These are phyloP conservation scores for Dothideomycetes sp. DNA, from an alignment of 2,329 filamentous ascomycete species.

Conservation along the genomic window DNA sequence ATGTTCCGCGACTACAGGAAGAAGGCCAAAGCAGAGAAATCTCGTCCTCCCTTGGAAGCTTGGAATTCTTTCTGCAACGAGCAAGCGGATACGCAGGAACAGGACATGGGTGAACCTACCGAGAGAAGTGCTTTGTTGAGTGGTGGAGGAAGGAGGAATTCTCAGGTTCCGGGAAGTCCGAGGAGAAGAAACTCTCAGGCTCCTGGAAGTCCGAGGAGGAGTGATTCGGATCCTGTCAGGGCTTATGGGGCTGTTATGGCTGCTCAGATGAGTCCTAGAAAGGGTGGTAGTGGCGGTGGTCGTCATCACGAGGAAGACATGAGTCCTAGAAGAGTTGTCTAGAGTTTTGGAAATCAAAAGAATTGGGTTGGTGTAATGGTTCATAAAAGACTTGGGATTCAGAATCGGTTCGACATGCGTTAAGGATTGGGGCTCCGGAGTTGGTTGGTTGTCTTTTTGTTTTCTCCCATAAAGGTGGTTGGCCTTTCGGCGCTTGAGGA, in stretches of 20 bases:
- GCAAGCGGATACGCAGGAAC: neutral
- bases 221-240: neutral
- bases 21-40: constrained; percentile 19
- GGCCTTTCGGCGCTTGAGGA: too few relatives aligned
- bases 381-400: too few relatives aligned
- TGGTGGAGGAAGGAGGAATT: too few relatives aligned
- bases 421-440: too few relatives aligned
- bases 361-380: too few relatives aligned
- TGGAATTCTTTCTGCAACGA: neutral
- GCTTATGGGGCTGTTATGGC: neutral
- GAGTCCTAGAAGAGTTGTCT: constrained; percentile 3
- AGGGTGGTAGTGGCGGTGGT: neutral
- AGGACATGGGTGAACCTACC: neutral
- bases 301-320: constrained; percentile 4
- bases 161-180: neutral
- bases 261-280: too few relatives aligned
- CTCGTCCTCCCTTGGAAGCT: too few relatives aligned
- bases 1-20: constrained; percentile 42
- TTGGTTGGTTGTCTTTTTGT: too few relatives aligned
- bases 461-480: too few relatives aligned
- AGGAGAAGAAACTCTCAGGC: neutral
- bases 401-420: too few relatives aligned
- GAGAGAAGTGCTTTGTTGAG: neutral
- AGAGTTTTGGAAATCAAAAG: too few relatives aligned
- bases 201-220: neutral